Conservation (phyloP, 768 basidiomycete genomes). For the Tricholoma matsutake region DNA sequence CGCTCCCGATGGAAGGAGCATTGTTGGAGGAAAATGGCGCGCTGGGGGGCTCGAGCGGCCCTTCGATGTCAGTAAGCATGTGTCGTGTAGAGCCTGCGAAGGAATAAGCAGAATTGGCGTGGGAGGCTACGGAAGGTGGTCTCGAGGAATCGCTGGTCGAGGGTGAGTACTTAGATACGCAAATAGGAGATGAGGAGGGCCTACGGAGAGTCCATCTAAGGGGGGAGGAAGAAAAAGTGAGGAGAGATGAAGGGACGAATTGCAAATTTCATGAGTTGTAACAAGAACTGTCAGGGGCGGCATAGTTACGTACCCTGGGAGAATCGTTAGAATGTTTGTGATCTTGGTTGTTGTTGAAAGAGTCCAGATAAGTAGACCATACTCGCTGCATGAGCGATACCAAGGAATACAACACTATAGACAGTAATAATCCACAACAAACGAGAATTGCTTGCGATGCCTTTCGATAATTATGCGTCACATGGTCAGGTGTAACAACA, state of each 20-base stretch:
- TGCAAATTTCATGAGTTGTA: conserved; percentile 3
- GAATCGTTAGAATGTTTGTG: conserved; percentile 9
- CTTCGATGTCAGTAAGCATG: conserved; percentile 35
- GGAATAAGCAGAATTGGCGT: conserved; percentile 44
- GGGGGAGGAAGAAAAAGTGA: neutral
- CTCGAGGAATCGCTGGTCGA: conserved; percentile 20
- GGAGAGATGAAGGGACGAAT: neutral
- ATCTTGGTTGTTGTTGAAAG: conserved; percentile 9
- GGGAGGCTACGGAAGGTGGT: conserved; percentile 34
- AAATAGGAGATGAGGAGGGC: conserved; percentile 12
- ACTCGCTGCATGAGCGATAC: conserved; percentile 31
- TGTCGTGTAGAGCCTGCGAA: conserved; percentile 45
- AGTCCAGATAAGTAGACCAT: conserved; percentile 52
- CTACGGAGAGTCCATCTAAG: conserved; percentile 18
- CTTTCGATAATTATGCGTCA: too few species aligned
- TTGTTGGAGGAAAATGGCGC: conserved; percentile 36
- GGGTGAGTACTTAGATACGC: neutral
- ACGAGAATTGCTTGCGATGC: too few species aligned
- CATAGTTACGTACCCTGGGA: conserved; percentile 16
- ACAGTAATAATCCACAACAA: neutral
- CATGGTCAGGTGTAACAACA: too few species aligned
- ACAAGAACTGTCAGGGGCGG: conserved; percentile 5
- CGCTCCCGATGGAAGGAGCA: conserved; percentile 4
- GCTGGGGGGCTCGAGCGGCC: conserved; percentile 35
- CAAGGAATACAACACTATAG: neutral